These are phyloP conservation scores for Lentinus brumalis DNA, from an alignment of 768 basidiomycete genomes.

Conservation along the genomic window DNA sequence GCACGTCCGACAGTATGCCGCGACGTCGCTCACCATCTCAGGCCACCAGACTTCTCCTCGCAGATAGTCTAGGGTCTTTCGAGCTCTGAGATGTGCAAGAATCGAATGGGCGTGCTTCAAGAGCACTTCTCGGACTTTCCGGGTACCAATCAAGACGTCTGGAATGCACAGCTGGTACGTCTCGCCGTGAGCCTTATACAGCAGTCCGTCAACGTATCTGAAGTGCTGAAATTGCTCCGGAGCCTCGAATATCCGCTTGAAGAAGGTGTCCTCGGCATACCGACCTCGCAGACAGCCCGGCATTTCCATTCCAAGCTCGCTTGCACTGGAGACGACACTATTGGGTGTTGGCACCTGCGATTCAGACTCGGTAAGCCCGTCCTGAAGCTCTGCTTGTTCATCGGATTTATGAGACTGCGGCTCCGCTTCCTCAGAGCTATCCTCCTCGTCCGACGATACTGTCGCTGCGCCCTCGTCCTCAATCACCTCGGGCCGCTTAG, in stretches of 20 bases:
- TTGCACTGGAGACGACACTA: not conserved
- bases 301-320: conserved; percentile 11
- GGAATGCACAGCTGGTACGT: conserved; percentile 26
- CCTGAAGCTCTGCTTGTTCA: no score
- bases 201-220: no score
- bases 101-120: conserved; percentile 41
- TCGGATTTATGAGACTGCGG: no score
- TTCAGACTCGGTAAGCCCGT: no score
- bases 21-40: conserved; percentile 30
- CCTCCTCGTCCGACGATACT: no score
- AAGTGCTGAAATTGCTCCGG: no score
- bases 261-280: conserved; percentile 36
- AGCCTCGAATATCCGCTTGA: conserved; percentile 25
- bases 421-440: no score
- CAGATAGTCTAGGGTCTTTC: conserved; percentile 37
- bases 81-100: conserved; percentile 38
- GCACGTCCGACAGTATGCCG: conserved; percentile 29
- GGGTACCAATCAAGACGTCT: conserved; percentile 17
- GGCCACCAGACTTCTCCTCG: conserved; percentile 42
- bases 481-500: no score
- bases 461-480: no score
- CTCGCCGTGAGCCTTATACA: not conserved
- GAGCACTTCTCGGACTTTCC: conserved; percentile 29
- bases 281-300: conserved; percentile 13
- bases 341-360: no score